Evolutionary conservation across 768 basidiomycete genomes (phyloP), one percentile per base, ranked within the genome.

Genomic region (Favolaschia claudopus): DNA sequence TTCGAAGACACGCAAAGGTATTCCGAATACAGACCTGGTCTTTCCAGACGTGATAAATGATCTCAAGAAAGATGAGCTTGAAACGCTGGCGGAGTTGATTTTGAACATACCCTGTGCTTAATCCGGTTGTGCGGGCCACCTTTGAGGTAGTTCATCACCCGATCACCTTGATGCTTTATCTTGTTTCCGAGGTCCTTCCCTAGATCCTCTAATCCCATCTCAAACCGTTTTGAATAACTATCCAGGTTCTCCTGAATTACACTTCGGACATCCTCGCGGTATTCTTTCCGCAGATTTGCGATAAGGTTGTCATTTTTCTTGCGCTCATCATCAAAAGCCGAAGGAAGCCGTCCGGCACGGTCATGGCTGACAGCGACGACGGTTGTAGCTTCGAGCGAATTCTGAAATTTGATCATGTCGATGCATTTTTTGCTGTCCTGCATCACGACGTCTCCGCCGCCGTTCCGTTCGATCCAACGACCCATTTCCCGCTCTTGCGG

Each of bases 21-120:
- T 37, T 27, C 20, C 31, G 20, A 25, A 45, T 9, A 54, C 53
- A 22, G 12, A 71, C 72, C 71, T 71, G 71, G 19, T 72, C 72
- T 52, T 59, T 69, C 72, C 72, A 72, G 13, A 70, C 55, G 6
- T 46, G 47, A n/a, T 52, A 22, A 20, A 70, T 32, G 25, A 68
- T 67, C 68, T 69, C n/a, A 34, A 7, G 40, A 25, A 15, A 22
- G 7, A 13, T 10, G 15, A 39, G 48, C 46, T 40, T 40, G 39
- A 50, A 48, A 20, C 25, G 44, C 20, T n/a, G n/a, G 39, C 7
- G 13, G 58, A 19, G 17, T 32, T 31, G 25, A 5, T 7, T 15
- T n/a, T 2, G 9, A 1, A 39, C 67, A 0, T 25, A 67, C 68
- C 50, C 57, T 54, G 51, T 70, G 60, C 14, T 59, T 57, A 20